Conservation (phyloP, 805 yeast genomes). For the Metahyphopichia silvanorum region DNA sequence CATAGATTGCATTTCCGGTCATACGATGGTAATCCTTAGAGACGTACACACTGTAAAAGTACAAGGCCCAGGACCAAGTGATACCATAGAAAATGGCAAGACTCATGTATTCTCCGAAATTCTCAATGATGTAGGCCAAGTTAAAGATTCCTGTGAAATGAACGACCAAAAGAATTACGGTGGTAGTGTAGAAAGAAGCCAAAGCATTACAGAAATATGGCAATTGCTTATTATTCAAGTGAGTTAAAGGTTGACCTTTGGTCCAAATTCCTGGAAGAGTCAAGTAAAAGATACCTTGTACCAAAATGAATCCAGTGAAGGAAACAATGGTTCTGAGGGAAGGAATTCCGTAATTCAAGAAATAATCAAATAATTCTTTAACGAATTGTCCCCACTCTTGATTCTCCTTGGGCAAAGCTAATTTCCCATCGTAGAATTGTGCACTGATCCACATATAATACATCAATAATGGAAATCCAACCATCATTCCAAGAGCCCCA, state of each 20-base stretch:
- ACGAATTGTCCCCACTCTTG: slow-evolving; percentile 54
- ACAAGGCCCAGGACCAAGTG: slow-evolving; percentile 62
- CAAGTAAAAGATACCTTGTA: slow-evolving; percentile 74
- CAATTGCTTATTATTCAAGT: slow-evolving; percentile 73
- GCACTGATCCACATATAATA: slow-evolving; percentile 95
- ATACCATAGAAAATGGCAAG: slow-evolving; percentile 83
- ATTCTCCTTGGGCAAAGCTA: slow-evolving; percentile 63
- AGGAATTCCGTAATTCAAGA: slow-evolving; percentile 57
- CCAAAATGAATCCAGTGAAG: slow-evolving; percentile 64
- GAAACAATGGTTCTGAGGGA: slow-evolving; percentile 59
- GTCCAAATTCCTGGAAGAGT: slow-evolving; percentile 93
- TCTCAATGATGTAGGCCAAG: slow-evolving; percentile 70
- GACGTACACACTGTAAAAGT: slow-evolving; percentile 60
- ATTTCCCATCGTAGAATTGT: slow-evolving; percentile 67
- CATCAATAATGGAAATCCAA: slow-evolving; percentile 91
- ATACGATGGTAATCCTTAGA: slow-evolving; percentile 80
- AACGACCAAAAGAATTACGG: slow-evolving; percentile 53
- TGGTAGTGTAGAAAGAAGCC: slow-evolving; percentile 72
- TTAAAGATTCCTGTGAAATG: slow-evolving; percentile 77
- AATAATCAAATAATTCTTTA: slow-evolving; percentile 40
- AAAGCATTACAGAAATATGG: slow-evolving; percentile 94
- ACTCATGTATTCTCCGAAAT: slow-evolving; percentile 90
- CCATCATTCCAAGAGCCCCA: slow-evolving; percentile 89
- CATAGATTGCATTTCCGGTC: slow-evolving; percentile 90
- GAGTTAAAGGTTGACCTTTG: slow-evolving; percentile 88